Percentiles rank a stretch among this genome's conserved stretches.
Evolutionary conservation across 2,329 filamentous ascomycete species (phyloP).

Genomic region (Scorias spongiosa): DNA sequence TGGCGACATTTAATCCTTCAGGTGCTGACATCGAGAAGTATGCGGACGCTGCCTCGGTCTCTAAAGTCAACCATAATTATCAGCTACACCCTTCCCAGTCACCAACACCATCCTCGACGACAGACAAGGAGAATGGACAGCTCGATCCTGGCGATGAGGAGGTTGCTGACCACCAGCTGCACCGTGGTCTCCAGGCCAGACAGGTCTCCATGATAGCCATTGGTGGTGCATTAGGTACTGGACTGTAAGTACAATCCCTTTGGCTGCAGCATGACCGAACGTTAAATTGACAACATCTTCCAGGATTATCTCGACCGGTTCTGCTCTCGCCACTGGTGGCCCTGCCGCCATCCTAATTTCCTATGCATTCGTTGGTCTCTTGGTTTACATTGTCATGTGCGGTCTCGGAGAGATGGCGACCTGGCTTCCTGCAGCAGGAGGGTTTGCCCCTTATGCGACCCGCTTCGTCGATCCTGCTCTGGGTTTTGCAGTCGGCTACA

Average conservation of each 20-base stretch:
- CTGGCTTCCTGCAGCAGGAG: conserved; percentile 62
- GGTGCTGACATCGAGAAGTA: not conserved
- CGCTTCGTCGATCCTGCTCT: conserved; percentile 69
- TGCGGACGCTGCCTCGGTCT: not conserved
- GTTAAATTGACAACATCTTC: conserved; percentile 37
- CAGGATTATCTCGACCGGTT: conserved; percentile 47
- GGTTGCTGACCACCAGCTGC: conserved; percentile 20
- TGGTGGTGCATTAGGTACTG: conserved; percentile 51
- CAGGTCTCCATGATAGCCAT: conserved; percentile 54
- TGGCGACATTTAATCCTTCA: not conserved
- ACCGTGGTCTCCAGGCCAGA: conserved; percentile 38
- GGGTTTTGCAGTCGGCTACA: conserved; percentile 61
- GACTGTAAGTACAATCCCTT: conserved; percentile 26
- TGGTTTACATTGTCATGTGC: conserved; percentile 72
- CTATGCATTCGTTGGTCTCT: conserved; percentile 51
- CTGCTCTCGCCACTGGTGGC: conserved; percentile 33
- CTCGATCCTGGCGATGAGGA: not conserved
- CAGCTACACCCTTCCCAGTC: not conserved
- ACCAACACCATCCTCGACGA: not conserved
- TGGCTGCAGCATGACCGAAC: conserved; percentile 9
- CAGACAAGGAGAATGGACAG: not conserved
- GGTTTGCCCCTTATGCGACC: conserved; percentile 68
- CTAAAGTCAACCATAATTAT: not conserved
- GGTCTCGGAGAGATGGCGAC: conserved; percentile 73
- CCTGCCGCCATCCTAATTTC: conserved; percentile 58